Evolutionary conservation across 208 protist genomes (phyloP), one percentile per base, ranked within the genome.

Genomic region (Balamuthia mandrillaris): DNA sequence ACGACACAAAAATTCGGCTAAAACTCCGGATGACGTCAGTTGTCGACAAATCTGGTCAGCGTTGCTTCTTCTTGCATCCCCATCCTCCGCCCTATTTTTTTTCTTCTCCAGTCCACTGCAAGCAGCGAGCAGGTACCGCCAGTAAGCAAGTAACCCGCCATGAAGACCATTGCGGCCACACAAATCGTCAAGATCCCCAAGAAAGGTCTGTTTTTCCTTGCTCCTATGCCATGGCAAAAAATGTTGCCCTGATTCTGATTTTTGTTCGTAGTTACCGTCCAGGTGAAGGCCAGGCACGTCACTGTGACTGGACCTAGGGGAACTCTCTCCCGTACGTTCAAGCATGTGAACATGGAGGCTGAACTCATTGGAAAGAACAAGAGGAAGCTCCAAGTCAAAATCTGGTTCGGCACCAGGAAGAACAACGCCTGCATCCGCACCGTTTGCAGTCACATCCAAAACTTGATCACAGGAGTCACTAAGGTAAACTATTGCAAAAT

Each of bases 401-500:
- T 96, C 63, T 99, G 97, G 97, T 98, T 98, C 91, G 96, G 95
- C 58, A 94, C 90, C 85, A 93, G 96, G 85, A 98, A 98, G 90
- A 84, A 97, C 77, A 93, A 96, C 47, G 95, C 98, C 60, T 95
- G 94, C 90, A 93, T 99, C 83, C 96, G 97, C 88, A 98, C 98
- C 56, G 89, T 98, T 63, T 87, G 93, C 81, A 92, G 95, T 33
- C 96, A 98, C 92, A 97, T 99, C 63, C 83, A 96, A 87, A 99
- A 99, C 93, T 98, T 99, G 97, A 97, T 99, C 85, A 98, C 90
- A 70, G 98, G 98, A 91, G 98, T 99, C 70, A 99, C 96, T 74
- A 96, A 97, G 68, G 90, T 93, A 41, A 27, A 66, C 52, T 3
- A 54, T 89, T 29, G 21, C n/a, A 27, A 29, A 7, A 16, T 39